Evolutionary conservation across 306 rosid genomes (phyloP).

Genomic region (Casuarina cunninghamiana): DNA sequence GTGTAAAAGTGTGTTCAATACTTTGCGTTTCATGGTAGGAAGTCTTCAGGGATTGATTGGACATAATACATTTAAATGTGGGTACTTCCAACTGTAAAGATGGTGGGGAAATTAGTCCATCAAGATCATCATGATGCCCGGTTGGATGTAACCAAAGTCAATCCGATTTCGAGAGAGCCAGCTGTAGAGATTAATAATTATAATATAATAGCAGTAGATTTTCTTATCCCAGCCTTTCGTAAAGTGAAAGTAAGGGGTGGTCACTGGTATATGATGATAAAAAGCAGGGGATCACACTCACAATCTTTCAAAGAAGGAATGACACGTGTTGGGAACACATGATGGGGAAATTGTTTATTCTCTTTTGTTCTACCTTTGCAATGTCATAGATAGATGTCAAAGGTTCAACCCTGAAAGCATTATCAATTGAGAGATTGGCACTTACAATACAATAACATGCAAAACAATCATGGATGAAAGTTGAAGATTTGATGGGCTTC

Average conservation of each 20-base stretch:
- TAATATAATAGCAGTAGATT: background rate
- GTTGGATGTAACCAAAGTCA: conserved; percentile 44
- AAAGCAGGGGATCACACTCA: background rate
- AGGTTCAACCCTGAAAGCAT: background rate
- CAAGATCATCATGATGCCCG: conserved; percentile 43
- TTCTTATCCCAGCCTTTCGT: background rate
- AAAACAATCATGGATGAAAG: too few species aligned
- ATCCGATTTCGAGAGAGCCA: conserved; percentile 42
- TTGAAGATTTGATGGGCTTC: too few species aligned
- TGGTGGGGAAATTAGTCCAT: conserved; percentile 31
- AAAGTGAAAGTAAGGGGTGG: background rate
- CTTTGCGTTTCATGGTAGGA: background rate
- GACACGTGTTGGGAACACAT: background rate
- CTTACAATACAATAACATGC: too few species aligned
- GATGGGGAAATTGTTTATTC: background rate
- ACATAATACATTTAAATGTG: conserved; percentile 16
- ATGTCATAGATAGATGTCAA: background rate
- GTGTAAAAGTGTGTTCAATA: background rate
- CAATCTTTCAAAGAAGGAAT: background rate
- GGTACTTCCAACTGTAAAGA: conserved; percentile 30
- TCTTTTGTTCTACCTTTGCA: background rate
- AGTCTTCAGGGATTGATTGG: conserved; percentile 5
- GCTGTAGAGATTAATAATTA: conserved; percentile 34
- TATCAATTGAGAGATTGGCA: background rate
- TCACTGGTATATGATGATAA: background rate